phyloP scores from a whole-genome alignment of 2,329 filamentous ascomycete species.

The Tolypocladium sp. region DNA sequence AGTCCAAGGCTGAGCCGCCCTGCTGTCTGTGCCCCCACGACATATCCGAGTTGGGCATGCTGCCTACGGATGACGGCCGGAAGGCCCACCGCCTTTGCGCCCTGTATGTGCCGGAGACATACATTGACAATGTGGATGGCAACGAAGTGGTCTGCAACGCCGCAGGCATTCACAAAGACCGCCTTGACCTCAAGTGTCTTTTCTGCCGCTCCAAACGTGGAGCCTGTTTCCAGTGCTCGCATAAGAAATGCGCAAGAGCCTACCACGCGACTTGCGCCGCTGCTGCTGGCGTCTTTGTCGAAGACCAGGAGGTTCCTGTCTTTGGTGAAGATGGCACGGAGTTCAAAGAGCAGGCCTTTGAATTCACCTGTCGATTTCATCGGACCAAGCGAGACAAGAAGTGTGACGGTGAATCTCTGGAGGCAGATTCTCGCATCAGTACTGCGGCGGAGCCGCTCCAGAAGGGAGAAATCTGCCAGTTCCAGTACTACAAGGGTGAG shows the following conservation, averaged over 20 bases:
- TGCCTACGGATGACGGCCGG: slow-evolving; percentile 79
- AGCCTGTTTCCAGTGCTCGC: slow-evolving; percentile 94
- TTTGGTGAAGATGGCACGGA: slow-evolving; percentile 86
- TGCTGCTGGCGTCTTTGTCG: slow-evolving; percentile 83
- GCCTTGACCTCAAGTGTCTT: slow-evolving; percentile 85
- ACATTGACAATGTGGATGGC: slow-evolving; percentile 63
- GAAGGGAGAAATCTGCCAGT: slow-evolving; percentile 71
- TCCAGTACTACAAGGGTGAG: slow-evolving; percentile 75
- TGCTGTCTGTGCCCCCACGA: slow-evolving; percentile 92
- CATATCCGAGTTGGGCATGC: slow-evolving; percentile 68
- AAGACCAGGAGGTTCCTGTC: slow-evolving; percentile 75
- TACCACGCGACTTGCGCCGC: slow-evolving; percentile 95
- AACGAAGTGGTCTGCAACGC: slow-evolving; percentile 70
- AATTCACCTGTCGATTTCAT: slow-evolving; percentile 93
- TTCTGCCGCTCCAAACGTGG: slow-evolving; percentile 91
- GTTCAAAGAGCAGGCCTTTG: slow-evolving; percentile 84
- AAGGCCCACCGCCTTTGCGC: slow-evolving; percentile 86
- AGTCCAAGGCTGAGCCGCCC: slow-evolving; percentile 62
- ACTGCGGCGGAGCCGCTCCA: slow-evolving; percentile 60
- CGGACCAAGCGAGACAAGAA: slow-evolving; percentile 78
- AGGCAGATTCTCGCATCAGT: slow-evolving; percentile 59
- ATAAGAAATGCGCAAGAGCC: slow-evolving; percentile 84
- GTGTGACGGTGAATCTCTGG: slow-evolving; percentile 57
- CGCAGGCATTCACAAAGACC: slow-evolving; percentile 73
- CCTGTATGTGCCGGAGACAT: slow-evolving; percentile 85